Percentiles rank a stretch among this genome's conserved stretches.
phyloP scores from a whole-genome alignment of 305 asterid genomes.

The Solanum hybrid region DNA sequence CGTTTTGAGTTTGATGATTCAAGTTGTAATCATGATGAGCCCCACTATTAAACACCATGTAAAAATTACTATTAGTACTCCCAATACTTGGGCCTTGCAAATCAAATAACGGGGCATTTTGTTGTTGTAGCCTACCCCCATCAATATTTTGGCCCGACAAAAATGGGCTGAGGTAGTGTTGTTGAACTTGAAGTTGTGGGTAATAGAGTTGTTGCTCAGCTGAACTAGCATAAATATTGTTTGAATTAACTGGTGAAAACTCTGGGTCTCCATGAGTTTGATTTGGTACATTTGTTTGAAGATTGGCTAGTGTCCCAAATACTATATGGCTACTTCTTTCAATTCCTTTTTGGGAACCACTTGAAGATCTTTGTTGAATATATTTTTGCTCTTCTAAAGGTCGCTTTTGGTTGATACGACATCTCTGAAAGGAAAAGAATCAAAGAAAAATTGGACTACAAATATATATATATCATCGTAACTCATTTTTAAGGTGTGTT shows the following conservation, averaged over 20 bases:
- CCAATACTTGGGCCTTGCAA: background rate
- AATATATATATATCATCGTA: background rate
- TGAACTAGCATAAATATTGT: too few relatives aligned
- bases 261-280: background rate
- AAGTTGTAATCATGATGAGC: background rate
- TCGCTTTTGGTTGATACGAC: too few relatives aligned
- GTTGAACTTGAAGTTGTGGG: background rate
- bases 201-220: background rate
- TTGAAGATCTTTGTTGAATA: background rate
- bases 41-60: background rate
- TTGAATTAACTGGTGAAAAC: background rate
- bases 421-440: background rate
- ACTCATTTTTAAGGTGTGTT: background rate
- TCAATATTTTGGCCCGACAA: background rate
- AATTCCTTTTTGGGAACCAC: background rate
- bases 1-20: background rate
- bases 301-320: background rate
- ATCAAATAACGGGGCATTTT: background rate
- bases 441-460: background rate
- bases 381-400: background rate
- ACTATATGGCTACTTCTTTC: background rate
- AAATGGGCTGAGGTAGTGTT: background rate
- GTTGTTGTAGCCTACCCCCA: background rate
- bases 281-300: background rate
- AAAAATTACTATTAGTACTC: background rate